Conservation (phyloP, 306 rosid genomes). For the Urtica urens region DNA sequence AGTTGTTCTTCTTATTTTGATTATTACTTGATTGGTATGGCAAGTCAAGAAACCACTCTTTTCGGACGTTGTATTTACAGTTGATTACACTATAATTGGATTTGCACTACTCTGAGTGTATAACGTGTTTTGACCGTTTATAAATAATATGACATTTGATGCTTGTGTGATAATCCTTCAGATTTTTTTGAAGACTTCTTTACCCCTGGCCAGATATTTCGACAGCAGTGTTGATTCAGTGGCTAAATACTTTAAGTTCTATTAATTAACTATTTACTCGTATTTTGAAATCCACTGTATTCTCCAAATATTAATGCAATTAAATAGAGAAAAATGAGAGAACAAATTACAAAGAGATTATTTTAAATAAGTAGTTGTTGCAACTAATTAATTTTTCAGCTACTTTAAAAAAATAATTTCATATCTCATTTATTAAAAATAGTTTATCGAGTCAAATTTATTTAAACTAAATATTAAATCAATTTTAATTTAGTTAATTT, state of each 20-base stretch:
- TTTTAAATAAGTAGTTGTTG: background rate
- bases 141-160: too few species aligned
- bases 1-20: background rate
- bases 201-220: background rate
- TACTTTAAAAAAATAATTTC: too few species aligned
- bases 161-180: background rate
- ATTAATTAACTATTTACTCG: background rate
- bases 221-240: background rate
- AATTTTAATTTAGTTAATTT: too few species aligned
- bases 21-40: background rate
- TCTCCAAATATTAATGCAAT: too few species aligned
- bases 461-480: too few species aligned
- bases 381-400: too few species aligned
- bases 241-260: too few species aligned
- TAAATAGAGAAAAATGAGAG: background rate
- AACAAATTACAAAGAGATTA: background rate
- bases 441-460: too few species aligned
- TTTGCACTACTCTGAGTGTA: background rate
- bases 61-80: background rate
- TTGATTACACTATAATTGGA: too few species aligned
- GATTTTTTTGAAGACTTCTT: background rate
- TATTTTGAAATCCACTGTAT: too few species aligned
- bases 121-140: conserved; percentile 20
- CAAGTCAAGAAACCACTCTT: conserved; percentile 4
- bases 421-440: too few species aligned